These are phyloP conservation scores for Pythium rhizo-oryzae DNA, from an alignment of 352 stramenopile genomes.

Conservation along the genomic window DNA sequence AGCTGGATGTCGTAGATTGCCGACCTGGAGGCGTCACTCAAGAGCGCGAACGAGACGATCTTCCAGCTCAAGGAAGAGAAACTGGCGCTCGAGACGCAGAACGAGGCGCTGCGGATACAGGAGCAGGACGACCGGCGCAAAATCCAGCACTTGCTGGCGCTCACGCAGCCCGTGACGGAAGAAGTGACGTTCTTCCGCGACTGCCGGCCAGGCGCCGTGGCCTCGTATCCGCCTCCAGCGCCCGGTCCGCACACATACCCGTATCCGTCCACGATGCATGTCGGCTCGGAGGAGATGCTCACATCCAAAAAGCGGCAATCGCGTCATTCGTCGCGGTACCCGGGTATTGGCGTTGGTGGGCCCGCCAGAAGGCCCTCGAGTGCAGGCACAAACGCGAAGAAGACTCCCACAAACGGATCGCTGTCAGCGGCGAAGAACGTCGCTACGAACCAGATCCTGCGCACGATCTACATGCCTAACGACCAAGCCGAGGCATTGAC, in stretches of 20 bases:
- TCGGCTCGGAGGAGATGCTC: slow-evolving; percentile 56
- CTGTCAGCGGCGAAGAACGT: neutral
- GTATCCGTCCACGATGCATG: slow-evolving; percentile 80
- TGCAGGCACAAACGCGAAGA: neutral
- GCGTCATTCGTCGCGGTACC: neutral
- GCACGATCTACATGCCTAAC: slow-evolving; percentile 81
- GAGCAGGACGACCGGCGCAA: slow-evolving; percentile 75
- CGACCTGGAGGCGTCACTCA: slow-evolving; percentile 64
- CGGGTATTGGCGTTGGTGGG: neutral
- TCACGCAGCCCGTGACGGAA: slow-evolving; percentile 84
- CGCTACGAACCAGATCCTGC: slow-evolving; percentile 41
- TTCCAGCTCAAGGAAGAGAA: slow-evolving; percentile 69
- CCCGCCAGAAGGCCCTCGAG: neutral
- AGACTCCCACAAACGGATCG: neutral
- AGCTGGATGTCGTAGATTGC: slow-evolving; percentile 32
- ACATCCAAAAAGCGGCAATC: neutral
- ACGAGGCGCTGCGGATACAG: slow-evolving; percentile 70
- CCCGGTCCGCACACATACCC: slow-evolving; percentile 41
- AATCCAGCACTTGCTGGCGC: slow-evolving; percentile 79
- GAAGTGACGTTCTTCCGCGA: slow-evolving; percentile 82
- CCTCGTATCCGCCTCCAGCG: slow-evolving; percentile 46
- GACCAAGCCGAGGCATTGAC: slow-evolving; percentile 57
- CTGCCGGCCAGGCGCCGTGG: slow-evolving; percentile 57
- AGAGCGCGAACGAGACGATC: slow-evolving; percentile 53
- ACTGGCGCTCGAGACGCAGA: slow-evolving; percentile 65